These are phyloP conservation scores for Dictyostelium purpureum DNA, from an alignment of 78 protist species.

Conservation along the genomic window DNA sequence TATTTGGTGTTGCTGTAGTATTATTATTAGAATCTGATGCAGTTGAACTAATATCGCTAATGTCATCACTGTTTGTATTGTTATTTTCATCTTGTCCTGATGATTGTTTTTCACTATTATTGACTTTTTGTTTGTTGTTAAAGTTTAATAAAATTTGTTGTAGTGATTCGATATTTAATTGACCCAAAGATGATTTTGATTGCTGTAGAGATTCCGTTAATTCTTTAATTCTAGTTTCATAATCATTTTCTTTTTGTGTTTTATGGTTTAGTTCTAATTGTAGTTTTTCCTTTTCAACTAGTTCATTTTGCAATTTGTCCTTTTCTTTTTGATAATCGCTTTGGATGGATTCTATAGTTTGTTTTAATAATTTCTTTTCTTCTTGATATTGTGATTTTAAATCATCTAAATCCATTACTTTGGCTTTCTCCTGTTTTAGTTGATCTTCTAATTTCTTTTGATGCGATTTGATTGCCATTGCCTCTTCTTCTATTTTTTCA, in stretches of 20 bases:
- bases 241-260: neutral
- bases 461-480: conserved; percentile 5
- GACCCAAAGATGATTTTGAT: neutral
- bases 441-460: neutral
- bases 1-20: neutral
- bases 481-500: conserved; percentile 13
- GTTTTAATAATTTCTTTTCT: conserved; percentile 12
- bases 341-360: conserved; percentile 2
- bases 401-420: neutral
- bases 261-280: neutral
- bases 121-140: neutral
- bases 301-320: neutral
- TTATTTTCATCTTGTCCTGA: neutral
- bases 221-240: neutral
- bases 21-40: neutral
- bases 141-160: no score
- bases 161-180: neutral
- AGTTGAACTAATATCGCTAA: neutral
- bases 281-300: neutral
- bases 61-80: neutral
- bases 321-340: conserved; percentile 2
- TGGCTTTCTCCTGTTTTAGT: neutral
- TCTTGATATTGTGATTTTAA: neutral
- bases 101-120: neutral
- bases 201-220: neutral